Percentiles rank a stretch among this genome's conserved stretches.
Conservation (phyloP, 768 basidiomycete genomes). For the Hebeloma cylindrosporum region DNA sequence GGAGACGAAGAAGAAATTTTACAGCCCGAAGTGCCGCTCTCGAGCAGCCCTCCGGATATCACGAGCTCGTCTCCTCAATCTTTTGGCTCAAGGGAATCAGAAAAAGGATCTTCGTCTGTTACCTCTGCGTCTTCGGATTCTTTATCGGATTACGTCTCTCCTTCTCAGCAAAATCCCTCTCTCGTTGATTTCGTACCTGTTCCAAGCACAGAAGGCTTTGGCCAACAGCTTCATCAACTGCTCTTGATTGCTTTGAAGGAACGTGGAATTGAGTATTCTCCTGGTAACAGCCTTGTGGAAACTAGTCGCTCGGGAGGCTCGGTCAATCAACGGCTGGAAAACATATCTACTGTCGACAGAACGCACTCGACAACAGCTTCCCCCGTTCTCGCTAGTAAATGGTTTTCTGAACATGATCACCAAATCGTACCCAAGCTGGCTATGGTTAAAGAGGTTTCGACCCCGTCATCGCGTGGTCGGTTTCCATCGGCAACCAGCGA, state of each 20-base stretch:
- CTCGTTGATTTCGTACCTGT: neutral
- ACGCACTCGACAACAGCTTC: too few species aligned
- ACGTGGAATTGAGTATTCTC: neutral
- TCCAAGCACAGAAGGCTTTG: constrained; percentile 11
- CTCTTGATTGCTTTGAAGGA: constrained; percentile 18
- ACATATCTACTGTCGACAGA: too few species aligned
- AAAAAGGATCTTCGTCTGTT: constrained; percentile 8
- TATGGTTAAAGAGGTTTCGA: too few species aligned
- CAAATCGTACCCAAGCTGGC: too few species aligned
- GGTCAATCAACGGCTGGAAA: too few species aligned
- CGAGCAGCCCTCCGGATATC: constrained; percentile 24
- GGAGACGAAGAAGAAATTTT: constrained; percentile 3
- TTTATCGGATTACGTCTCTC: neutral
- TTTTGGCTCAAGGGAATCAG: constrained; percentile 3
- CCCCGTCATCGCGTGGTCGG: too few species aligned
- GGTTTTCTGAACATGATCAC: too few species aligned
- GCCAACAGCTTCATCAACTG: constrained; percentile 15
- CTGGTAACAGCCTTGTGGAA: neutral
- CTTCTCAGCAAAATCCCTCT: constrained; percentile 1
- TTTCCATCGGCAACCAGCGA: too few species aligned
- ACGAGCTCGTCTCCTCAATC: constrained; percentile 21
- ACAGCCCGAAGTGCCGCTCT: constrained; percentile 12
- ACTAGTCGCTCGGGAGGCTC: too few species aligned
- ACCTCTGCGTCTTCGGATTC: constrained; percentile 10
- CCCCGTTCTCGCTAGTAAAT: too few species aligned